These are phyloP conservation scores for Vaccinium vitisidaea DNA, from an alignment of 148 eudicot genomes.

Conservation along the genomic window DNA sequence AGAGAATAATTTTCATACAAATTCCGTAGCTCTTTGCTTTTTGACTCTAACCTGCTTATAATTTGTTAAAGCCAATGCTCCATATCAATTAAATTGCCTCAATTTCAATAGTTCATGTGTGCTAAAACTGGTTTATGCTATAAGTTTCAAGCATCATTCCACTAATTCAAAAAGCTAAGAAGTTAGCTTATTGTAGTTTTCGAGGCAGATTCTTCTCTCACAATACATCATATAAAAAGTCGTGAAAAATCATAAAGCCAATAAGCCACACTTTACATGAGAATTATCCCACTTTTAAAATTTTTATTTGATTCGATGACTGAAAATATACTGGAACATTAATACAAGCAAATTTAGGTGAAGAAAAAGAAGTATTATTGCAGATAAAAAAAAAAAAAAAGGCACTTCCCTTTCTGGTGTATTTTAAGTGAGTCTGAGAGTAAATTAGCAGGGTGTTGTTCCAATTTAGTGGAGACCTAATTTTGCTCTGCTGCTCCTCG, in stretches of 20 bases:
- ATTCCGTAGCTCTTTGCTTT: not conserved
- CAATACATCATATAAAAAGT: too few species aligned
- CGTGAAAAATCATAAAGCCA: too few species aligned
- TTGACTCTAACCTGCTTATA: not conserved
- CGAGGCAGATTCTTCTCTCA: too few species aligned
- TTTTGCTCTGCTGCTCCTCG: not conserved
- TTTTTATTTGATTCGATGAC: not conserved
- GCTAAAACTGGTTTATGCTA: not conserved
- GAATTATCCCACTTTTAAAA: not conserved
- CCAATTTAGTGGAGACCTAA: slow-evolving; percentile 10
- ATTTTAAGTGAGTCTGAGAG: not conserved
- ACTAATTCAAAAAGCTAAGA: too few species aligned
- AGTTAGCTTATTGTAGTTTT: too few species aligned
- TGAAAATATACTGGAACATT: not conserved
- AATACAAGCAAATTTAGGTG: not conserved
- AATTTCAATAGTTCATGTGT: not conserved
- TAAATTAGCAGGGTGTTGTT: not conserved
- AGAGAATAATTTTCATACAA: not conserved
- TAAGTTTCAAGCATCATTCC: not conserved
- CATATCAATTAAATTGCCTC: not conserved
- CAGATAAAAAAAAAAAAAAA: not conserved
- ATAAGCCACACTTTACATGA: too few species aligned
- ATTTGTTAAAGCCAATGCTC: not conserved
- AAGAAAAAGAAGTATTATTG: not conserved
- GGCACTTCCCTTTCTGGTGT: not conserved